Percentiles rank a stretch among this genome's conserved stretches.
These are phyloP conservation scores for Testicularia cyperi DNA, from an alignment of 1,284 basidiomycete genomes.

Conservation along the genomic window DNA sequence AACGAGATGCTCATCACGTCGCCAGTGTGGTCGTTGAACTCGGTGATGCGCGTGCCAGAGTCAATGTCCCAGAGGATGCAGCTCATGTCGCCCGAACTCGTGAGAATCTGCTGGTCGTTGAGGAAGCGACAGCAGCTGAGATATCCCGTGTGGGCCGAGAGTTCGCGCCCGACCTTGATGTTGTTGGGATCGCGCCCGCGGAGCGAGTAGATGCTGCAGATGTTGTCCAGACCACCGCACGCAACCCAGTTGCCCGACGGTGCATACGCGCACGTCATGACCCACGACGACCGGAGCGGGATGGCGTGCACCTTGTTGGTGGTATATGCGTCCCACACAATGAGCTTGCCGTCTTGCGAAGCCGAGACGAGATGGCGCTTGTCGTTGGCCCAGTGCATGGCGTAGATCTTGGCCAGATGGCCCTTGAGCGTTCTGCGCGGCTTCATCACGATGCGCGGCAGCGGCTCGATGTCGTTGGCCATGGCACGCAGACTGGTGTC, in stretches of 20 bases:
- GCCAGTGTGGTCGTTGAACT: slow-evolving; percentile 98
- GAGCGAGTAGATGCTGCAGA: slow-evolving; percentile 95
- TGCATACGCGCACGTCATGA: slow-evolving; percentile 99
- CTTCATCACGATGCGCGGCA: slow-evolving; percentile 93
- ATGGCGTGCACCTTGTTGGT: slow-evolving; percentile 99
- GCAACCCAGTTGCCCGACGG: slow-evolving; percentile 96
- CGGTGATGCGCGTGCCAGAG: slow-evolving; percentile 87
- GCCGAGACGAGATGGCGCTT: slow-evolving; percentile 95
- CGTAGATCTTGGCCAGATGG: slow-evolving; percentile 98
- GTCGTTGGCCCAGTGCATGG: slow-evolving; percentile 98
- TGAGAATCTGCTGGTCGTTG: slow-evolving; percentile 96
- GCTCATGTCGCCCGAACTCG: slow-evolving; percentile 96
- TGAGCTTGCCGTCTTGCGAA: slow-evolving; percentile 97
- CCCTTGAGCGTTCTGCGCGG: slow-evolving; percentile 90
- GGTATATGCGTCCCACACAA: slow-evolving; percentile 99
- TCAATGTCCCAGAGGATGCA: slow-evolving; percentile 99
- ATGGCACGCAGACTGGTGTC: slow-evolving; percentile 94
- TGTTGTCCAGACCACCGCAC: slow-evolving; percentile 97
- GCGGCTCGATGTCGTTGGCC: slow-evolving; percentile 90
- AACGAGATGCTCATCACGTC: slow-evolving; percentile 94
- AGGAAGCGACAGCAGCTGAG: slow-evolving; percentile 97
- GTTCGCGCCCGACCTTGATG: slow-evolving; percentile 71
- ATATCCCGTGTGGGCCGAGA: slow-evolving; percentile 95
- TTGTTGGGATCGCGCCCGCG: slow-evolving; percentile 63
- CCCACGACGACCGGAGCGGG: slow-evolving; percentile 94